These are phyloP conservation scores for Cucurbita maxima DNA, from an alignment of 306 rosid species.

Conservation along the genomic window DNA sequence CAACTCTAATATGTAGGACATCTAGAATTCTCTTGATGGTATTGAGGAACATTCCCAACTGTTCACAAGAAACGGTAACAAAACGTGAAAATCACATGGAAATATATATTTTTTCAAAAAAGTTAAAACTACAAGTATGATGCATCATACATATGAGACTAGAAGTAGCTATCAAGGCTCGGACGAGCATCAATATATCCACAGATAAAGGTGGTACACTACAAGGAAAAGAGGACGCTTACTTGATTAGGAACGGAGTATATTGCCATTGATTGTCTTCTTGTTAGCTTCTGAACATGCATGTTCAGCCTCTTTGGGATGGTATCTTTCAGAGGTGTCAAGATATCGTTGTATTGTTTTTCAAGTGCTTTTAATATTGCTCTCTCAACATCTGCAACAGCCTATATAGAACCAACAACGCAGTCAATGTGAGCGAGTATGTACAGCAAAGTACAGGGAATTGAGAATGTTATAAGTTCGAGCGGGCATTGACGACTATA, in stretches of 20 bases:
- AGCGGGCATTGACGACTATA: neutral
- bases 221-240: slow-evolving; percentile 9
- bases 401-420: slow-evolving; percentile 24
- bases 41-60: slow-evolving; percentile 85
- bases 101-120: neutral
- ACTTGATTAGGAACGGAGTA: slow-evolving; percentile 74
- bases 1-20: slow-evolving; percentile 79
- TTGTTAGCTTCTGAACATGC: slow-evolving; percentile 96
- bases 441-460: neutral
- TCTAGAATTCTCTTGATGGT: slow-evolving; percentile 91
- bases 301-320: slow-evolving; percentile 81
- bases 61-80: slow-evolving; percentile 9
- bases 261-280: slow-evolving; percentile 67
- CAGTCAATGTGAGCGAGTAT: neutral
- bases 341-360: slow-evolving; percentile 71
- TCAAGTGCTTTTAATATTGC: slow-evolving; percentile 84
- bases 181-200: neutral
- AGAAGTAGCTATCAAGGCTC: neutral
- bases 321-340: slow-evolving; percentile 89
- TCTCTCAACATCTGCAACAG: slow-evolving; percentile 76
- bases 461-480: neutral
- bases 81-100: slow-evolving; percentile 4
- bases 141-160: neutral
- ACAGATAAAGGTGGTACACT: neutral
- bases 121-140: neutral